Base-by-base conservation (phyloP, 2,329 filamentous ascomycete species). In the Claviceps maximensis region DNA sequence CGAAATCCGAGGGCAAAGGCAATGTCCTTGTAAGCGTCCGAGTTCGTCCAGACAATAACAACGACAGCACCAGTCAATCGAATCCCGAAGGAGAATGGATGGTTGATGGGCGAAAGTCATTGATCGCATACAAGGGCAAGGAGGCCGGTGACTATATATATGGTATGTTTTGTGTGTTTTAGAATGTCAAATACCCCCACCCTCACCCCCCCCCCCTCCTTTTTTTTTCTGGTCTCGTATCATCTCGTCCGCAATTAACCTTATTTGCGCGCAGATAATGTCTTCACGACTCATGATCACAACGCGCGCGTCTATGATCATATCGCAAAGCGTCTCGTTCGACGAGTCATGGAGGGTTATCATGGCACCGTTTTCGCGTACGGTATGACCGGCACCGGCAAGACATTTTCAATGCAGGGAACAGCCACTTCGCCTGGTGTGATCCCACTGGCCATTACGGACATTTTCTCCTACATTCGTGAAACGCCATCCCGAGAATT, bases 351-450 rank as follows among this genome's bases (percentile, higher is more conserved):
- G 93, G 93, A 98, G 73, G 93, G 93, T 44, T 98, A 97, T 67
- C 91, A 97, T 63, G 93, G 91, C 55, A 98, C 93, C 1, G 93
- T 98, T 25, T 97, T 98, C 67, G 91, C 91, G 19, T 98, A 98
- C 67, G 93, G 93, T 64, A 97, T 97, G 90, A 98, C 93, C 4
- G 93, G 93, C 57, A 97, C 93, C 0, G 93, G 93, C 60, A 98
- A 98, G 73, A 98, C 93, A 0, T 98, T 97, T 67, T 97, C 91
- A 41, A 98, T 98, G 93, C 93, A 98, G 73, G 93, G 93, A 61
- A 98, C 93, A 12, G 89, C 90, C 47, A 88, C 87, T 2, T 95
- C 89, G 41, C 93, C 93, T 1, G 93, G 93, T 71, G 93, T 98
- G 29, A 98, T 98, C 53, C 93, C 93, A 7, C 76, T 97, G 41